Evolutionary conservation across 2,329 filamentous ascomycete genomes (phyloP).

Genomic region (Aspergillus hiratsukae): DNA sequence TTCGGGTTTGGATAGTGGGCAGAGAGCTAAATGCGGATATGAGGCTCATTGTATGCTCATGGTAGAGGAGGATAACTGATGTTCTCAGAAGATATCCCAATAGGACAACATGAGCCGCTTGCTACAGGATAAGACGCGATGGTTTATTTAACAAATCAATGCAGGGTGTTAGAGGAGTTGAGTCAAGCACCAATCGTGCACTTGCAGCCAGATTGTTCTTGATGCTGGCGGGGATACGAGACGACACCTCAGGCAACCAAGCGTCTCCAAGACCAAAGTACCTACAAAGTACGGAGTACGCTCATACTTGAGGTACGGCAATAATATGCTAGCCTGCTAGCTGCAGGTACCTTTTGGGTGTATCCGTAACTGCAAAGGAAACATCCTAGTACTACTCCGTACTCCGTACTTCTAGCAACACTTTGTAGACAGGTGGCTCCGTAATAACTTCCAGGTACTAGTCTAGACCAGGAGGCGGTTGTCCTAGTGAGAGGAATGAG

Average conservation of each 20-base stretch:
- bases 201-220: background rate
- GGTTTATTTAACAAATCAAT: background rate
- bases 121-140: background rate
- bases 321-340: too few species aligned
- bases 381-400: too few species aligned
- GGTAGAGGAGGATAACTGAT: constrained; percentile 6
- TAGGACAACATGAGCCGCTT: background rate
- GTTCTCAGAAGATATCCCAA: background rate
- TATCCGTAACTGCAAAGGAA: too few species aligned
- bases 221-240: background rate
- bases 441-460: too few species aligned
- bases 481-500: background rate
- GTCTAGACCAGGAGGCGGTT: background rate
- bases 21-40: constrained; percentile 25
- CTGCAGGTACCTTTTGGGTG: too few species aligned
- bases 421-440: too few species aligned
- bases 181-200: background rate
- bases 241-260: background rate
- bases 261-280: background rate
- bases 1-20: constrained; percentile 54
- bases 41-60: constrained; percentile 31
- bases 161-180: background rate
- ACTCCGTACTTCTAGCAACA: too few species aligned
- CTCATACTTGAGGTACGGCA: too few species aligned
- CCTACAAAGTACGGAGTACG: background rate